Conservation (phyloP, 1,139 yeast species). For the Pichia sp. region DNA sequence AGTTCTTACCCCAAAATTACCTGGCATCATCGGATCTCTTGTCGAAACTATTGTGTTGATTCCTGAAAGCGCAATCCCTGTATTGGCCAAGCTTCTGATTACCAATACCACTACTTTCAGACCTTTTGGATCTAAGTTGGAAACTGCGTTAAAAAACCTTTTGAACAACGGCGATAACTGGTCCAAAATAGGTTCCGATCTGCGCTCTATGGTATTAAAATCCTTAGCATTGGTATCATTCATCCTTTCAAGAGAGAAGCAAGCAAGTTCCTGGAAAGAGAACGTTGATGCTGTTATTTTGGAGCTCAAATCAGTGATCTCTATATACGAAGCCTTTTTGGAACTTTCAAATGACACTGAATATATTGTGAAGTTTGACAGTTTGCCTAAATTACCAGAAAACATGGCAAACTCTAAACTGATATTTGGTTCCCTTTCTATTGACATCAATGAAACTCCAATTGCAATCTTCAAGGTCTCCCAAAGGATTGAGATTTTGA, state of each 20-base stretch:
- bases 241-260: constrained; percentile 49
- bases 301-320: constrained; percentile 51
- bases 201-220: constrained; percentile 43
- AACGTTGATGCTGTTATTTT: constrained; percentile 33
- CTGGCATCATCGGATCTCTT: constrained; percentile 54
- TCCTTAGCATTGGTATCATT: constrained; percentile 57
- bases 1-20: constrained; percentile 72
- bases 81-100: constrained; percentile 47
- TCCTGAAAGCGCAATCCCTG: constrained; percentile 43
- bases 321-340: constrained; percentile 54
- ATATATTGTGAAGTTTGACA: constrained; percentile 29
- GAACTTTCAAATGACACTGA: constrained; percentile 53
- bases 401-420: constrained; percentile 18
- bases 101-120: constrained; percentile 76
- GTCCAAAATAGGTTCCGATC: constrained; percentile 27
- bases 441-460: constrained; percentile 54
- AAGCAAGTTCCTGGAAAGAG: constrained; percentile 37
- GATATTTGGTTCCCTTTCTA: constrained; percentile 44
- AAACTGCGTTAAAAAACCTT: constrained; percentile 40
- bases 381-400: constrained; percentile 25
- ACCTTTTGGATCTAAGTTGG: constrained; percentile 66
- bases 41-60: constrained; percentile 41
- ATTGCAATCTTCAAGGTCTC: constrained; percentile 48
- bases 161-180: constrained; percentile 29
- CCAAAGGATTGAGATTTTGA: constrained; percentile 44